Percentiles rank a stretch among this genome's conserved stretches.
These are phyloP conservation scores for Grigorovia humatica DNA, from an alignment of 805 yeast genomes.

Conservation along the genomic window DNA sequence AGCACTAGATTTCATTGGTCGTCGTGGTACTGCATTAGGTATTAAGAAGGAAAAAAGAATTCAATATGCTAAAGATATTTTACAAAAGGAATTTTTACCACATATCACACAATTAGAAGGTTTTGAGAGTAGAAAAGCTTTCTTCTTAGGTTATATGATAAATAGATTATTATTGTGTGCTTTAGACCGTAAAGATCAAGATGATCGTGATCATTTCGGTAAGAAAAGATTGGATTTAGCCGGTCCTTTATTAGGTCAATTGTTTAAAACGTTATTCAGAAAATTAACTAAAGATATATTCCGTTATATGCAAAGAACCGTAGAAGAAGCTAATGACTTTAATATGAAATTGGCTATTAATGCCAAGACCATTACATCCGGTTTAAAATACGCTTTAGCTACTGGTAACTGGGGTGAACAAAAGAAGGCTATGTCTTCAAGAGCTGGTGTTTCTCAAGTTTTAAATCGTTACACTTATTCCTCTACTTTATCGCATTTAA, in stretches of 20 bases:
- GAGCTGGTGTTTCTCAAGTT: constrained; percentile 98
- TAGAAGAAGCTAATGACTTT: constrained; percentile 92
- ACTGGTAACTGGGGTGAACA: constrained; percentile 97
- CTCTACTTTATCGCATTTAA: constrained; percentile 94
- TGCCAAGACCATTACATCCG: constrained; percentile 87
- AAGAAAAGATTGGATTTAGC: constrained; percentile 94
- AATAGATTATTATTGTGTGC: constrained; percentile 89
- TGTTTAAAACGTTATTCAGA: constrained; percentile 94
- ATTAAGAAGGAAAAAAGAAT: constrained; percentile 76
- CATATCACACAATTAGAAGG: constrained; percentile 95
- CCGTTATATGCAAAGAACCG: constrained; percentile 93
- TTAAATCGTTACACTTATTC: constrained; percentile 95
- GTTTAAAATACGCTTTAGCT: constrained; percentile 90
- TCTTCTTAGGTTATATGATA: constrained; percentile 94
- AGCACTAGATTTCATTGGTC: constrained; percentile 84
- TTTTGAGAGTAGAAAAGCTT: constrained; percentile 90
- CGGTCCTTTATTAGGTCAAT: constrained; percentile 88
- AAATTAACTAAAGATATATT: constrained; percentile 92
- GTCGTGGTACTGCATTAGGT: constrained; percentile 93
- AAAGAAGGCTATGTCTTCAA: constrained; percentile 97
- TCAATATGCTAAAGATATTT: constrained; percentile 88
- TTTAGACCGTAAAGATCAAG: constrained; percentile 87
- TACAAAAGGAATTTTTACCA: constrained; percentile 92
- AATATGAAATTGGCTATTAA: constrained; percentile 95
- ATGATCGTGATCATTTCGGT: constrained; percentile 97